Evolutionary conservation across 768 basidiomycete species (phyloP).

Genomic region (Tylopilus sp.): DNA sequence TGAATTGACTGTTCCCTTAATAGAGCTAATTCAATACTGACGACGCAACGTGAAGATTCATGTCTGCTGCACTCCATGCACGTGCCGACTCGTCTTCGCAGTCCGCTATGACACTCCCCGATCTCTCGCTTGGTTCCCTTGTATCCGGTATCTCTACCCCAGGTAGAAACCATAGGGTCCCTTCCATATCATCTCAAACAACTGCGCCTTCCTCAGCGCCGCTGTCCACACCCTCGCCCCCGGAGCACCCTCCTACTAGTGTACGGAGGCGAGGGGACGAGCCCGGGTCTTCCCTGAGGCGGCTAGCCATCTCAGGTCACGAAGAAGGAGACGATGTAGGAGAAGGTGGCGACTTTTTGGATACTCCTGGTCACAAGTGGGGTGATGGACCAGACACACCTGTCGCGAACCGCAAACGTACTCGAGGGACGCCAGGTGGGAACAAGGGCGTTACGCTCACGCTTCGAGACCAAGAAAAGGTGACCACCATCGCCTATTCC

Average conservation of each 20-base stretch:
- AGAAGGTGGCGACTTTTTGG: slow-evolving; percentile 45
- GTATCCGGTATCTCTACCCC: slow-evolving; percentile 54
- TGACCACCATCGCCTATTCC: slow-evolving; percentile 25
- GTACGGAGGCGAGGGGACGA: slow-evolving; percentile 41
- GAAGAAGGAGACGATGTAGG: slow-evolving; percentile 38
- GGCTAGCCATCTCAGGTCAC: slow-evolving; percentile 32
- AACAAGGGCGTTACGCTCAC: slow-evolving; percentile 56
- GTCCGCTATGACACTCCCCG: slow-evolving; percentile 48
- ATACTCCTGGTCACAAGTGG: slow-evolving; percentile 53
- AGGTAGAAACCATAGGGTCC: slow-evolving; percentile 40
- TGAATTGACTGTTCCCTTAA: not conserved
- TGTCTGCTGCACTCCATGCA: slow-evolving; percentile 43
- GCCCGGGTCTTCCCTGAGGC: slow-evolving; percentile 37
- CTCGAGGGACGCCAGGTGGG: slow-evolving; percentile 25
- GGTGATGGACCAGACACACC: slow-evolving; percentile 53
- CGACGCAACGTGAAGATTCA: slow-evolving; percentile 13
- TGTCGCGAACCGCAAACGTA: slow-evolving; percentile 45
- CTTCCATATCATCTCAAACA: slow-evolving; percentile 49
- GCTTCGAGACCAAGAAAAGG: slow-evolving; percentile 95
- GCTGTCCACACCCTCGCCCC: slow-evolving; percentile 49
- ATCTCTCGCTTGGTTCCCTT: slow-evolving; percentile 59
- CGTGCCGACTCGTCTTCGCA: slow-evolving; percentile 41
- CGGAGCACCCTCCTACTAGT: slow-evolving; percentile 29
- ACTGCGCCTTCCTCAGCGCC: slow-evolving; percentile 52
- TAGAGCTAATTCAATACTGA: not conserved